Percentiles rank a stretch among this genome's conserved stretches.
Conservation (phyloP, 345 rosid genomes). For the Citrus inodora region DNA sequence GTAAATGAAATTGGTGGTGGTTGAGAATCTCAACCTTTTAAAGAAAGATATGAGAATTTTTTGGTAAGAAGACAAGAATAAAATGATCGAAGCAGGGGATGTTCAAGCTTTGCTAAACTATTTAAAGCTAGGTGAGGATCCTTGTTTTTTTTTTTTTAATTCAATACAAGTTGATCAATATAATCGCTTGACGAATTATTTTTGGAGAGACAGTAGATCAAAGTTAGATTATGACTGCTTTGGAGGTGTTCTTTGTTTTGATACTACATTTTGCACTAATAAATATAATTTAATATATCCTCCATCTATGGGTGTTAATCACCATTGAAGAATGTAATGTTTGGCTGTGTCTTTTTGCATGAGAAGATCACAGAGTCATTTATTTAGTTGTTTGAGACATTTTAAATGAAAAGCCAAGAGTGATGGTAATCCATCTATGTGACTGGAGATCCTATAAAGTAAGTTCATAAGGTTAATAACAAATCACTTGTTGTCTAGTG, state of each 20-base stretch:
- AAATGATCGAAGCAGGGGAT: too few relatives aligned
- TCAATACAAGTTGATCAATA: not conserved
- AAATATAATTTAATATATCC: not conserved
- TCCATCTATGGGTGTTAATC: not conserved
- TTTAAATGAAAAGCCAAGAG: too few relatives aligned
- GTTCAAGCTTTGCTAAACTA: too few relatives aligned
- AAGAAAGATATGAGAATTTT: too few relatives aligned
- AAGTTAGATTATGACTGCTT: not conserved
- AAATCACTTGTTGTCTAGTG: too few relatives aligned
- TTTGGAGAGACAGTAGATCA: not conserved
- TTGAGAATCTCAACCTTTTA: too few relatives aligned
- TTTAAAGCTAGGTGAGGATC: too few relatives aligned
- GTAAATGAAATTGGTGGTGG: too few relatives aligned
- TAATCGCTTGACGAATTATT: not conserved
- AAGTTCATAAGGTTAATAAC: too few relatives aligned
- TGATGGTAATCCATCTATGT: too few relatives aligned
- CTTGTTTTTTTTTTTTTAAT: not conserved
- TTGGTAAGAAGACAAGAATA: accelerated
- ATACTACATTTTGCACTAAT: not conserved
- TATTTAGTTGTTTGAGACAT: not conserved
- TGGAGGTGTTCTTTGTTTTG: not conserved
- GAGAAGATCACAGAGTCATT: not conserved
- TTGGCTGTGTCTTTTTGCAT: not conserved
- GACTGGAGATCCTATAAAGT: too few relatives aligned
- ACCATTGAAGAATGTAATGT: not conserved